Percentiles rank a stretch among this genome's conserved stretches.
Evolutionary conservation across 257 asterid genomes (phyloP).

Genomic region (Fraxinus quadrangulata): DNA sequence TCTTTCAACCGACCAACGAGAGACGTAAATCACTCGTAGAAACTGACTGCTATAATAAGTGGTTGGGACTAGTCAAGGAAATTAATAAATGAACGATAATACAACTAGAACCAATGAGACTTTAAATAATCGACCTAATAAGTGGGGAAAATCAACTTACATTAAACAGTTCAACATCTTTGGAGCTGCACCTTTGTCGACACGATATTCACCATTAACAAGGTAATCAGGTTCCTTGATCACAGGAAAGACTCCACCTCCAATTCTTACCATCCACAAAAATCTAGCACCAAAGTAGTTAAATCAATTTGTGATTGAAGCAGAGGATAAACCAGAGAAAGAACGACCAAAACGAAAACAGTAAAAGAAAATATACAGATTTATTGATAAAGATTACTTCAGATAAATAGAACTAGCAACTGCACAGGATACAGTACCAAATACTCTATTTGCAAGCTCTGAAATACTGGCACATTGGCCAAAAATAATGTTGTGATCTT

Average conservation of each 20-base stretch:
- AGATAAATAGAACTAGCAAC: background rate
- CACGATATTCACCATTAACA: slow-evolving; percentile 97
- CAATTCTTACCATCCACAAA: slow-evolving; percentile 99
- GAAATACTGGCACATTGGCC: background rate
- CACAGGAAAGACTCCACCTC: slow-evolving; percentile 96
- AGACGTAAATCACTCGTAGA: background rate
- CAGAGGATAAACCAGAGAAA: background rate
- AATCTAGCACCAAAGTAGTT: slow-evolving; percentile 53
- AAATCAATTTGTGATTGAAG: slow-evolving; percentile 24
- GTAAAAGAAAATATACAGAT: background rate
- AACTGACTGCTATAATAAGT: background rate
- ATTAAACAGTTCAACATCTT: slow-evolving; percentile 97
- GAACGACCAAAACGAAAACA: background rate
- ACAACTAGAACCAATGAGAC: background rate
- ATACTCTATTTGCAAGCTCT: background rate
- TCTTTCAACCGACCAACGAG: background rate
- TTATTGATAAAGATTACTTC: background rate
- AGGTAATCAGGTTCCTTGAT: slow-evolving; percentile 99
- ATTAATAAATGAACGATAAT: background rate
- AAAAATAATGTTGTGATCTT: background rate
- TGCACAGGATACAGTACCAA: background rate
- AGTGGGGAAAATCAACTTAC: slow-evolving; percentile 50
- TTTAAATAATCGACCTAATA: background rate
- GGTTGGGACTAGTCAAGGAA: slow-evolving; percentile 5
- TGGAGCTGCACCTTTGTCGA: slow-evolving; percentile 97